phyloP scores from a whole-genome alignment of 1,139 yeast genomes.

The Chernovozyma sophiae-reginae region DNA sequence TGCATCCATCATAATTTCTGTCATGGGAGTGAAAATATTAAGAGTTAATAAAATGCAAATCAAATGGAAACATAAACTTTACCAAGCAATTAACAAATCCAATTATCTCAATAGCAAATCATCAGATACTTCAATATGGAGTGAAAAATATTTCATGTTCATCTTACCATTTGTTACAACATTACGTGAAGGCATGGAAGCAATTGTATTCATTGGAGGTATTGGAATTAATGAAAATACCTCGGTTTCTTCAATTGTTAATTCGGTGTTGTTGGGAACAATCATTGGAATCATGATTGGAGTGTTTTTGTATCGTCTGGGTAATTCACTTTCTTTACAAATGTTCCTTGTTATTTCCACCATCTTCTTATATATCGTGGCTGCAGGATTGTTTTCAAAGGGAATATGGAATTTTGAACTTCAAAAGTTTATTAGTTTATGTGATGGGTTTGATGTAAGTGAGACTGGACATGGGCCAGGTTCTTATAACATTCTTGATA shows the following conservation, averaged over 20 bases:
- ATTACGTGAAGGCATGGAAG: conserved; percentile 46
- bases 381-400: conserved; percentile 44
- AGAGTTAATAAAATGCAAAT: conserved; percentile 59
- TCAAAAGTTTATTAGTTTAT: conserved; percentile 35
- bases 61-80: conserved; percentile 76
- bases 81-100: conserved; percentile 17
- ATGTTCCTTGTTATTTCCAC: conserved; percentile 40
- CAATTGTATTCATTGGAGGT: conserved; percentile 46
- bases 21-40: conserved; percentile 42
- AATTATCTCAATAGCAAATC: conserved; percentile 7
- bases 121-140: conserved; percentile 9
- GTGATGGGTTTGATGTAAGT: conserved; percentile 42
- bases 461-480: conserved; percentile 50
- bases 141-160: conserved; percentile 38
- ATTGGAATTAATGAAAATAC: conserved; percentile 44
- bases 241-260: conserved; percentile 23
- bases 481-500: conserved; percentile 35
- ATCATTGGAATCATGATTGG: conserved; percentile 31
- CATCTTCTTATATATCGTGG: conserved; percentile 39
- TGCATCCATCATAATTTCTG: conserved; percentile 41
- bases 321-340: conserved; percentile 39
- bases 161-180: conserved; percentile 44
- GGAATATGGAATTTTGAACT: conserved; percentile 46
- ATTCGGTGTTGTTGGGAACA: conserved; percentile 27
- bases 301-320: conserved; percentile 35